Evolutionary conservation across 305 asterid genomes (phyloP).

Genomic region (Solanum hybrid): DNA sequence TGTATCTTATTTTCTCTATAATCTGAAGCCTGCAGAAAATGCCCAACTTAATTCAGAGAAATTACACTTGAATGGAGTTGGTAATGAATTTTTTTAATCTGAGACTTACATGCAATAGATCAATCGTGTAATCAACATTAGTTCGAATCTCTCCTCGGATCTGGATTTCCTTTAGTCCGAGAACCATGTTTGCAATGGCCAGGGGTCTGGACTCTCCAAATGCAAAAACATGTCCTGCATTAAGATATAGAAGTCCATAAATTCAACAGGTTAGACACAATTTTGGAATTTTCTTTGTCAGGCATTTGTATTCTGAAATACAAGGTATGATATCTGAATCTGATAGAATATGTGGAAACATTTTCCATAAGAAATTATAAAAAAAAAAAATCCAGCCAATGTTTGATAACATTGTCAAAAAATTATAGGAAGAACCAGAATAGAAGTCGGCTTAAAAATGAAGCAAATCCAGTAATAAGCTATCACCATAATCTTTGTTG

Average conservation of each 20-base stretch:
- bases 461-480: neutral
- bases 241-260: conserved; percentile 14
- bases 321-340: neutral
- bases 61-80: neutral
- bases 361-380: neutral
- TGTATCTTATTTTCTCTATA: conserved; percentile 94
- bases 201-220: conserved; percentile 95
- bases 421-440: neutral
- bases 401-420: neutral
- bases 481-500: neutral
- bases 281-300: neutral
- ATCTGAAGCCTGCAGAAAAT: conserved; percentile 66
- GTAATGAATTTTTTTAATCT: neutral
- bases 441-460: neutral
- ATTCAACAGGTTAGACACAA: neutral
- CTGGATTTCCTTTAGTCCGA: conserved; percentile 97
- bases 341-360: neutral
- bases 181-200: conserved; percentile 99
- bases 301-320: neutral
- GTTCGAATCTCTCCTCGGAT: conserved; percentile 98
- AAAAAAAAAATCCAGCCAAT: neutral
- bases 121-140: conserved; percentile 95
- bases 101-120: conserved; percentile 73
- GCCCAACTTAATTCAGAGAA: neutral
- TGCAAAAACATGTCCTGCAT: conserved; percentile 91